Evolutionary conservation across 768 basidiomycete species (phyloP).

Genomic region (Russula emetica): DNA sequence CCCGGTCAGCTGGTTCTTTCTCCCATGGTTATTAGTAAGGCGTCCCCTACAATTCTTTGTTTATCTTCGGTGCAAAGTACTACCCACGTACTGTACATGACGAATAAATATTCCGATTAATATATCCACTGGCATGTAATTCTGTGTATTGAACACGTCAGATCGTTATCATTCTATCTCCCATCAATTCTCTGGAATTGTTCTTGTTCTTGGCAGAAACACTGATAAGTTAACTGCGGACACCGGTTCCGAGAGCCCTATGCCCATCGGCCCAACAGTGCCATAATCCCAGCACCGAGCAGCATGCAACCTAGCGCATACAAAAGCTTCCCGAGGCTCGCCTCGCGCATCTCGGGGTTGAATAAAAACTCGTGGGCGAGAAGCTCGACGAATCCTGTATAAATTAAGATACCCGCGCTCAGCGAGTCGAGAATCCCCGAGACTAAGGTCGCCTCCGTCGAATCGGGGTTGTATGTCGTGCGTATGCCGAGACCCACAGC

Average conservation of each 20-base stretch:
- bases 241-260: constrained; percentile 31
- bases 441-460: constrained; percentile 71
- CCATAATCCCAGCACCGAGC: constrained; percentile 85
- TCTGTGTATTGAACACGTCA: not conserved
- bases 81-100: not conserved
- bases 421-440: constrained; percentile 81
- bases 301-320: constrained; percentile 77
- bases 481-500: constrained; percentile 77
- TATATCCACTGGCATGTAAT: not conserved
- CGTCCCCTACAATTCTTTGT: no score
- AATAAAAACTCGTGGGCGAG: constrained; percentile 95
- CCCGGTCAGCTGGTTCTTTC: no score
- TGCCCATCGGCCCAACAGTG: constrained; percentile 86
- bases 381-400: constrained; percentile 85
- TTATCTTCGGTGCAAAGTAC: not conserved
- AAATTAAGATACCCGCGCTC: constrained; percentile 83
- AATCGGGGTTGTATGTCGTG: constrained; percentile 75
- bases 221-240: no score
- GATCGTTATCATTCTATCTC: not conserved
- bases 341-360: constrained; percentile 78
- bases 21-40: no score
- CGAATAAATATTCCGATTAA: not conserved
- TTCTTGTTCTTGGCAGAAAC: not conserved
- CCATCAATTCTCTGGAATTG: not conserved
- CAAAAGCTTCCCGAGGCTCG: constrained; percentile 55